Base-by-base conservation (phyloP, 2,329 filamentous ascomycete genomes). In the Xylogone sp. region DNA sequence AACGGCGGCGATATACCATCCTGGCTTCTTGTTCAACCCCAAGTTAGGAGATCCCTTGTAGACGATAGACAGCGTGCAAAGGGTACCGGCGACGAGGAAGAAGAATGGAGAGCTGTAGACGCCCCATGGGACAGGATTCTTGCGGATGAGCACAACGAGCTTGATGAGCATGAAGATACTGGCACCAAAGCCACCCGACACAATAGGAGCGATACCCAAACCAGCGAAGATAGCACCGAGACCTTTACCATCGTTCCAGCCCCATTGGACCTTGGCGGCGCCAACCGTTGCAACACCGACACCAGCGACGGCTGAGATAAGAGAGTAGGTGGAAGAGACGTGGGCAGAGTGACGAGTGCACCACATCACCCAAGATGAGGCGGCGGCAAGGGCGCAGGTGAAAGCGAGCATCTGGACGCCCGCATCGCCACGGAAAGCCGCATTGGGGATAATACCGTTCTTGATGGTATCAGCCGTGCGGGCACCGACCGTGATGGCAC, bases 11-110 rank as follows among this genome's bases (percentile, higher is more conserved):
- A 90, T 81, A 63, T 81, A 90, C 78, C 79, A 84, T 8, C 69
- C 68, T 1, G 87, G 84, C 75, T 85, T 87, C 70, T 85, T 81
- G 72, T 72, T 75, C 22, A 89, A 73, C 20, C 78, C 77, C 24
- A 88, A 77, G 53, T 75, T 83, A 21, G 87, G 86, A 9, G 87
- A 89, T 27, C 87, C 87, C 77, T 91, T 90, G 79, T 89, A 90
- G 59, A 91, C 87, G 61, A 92, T 83, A 43, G 85, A 89, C 4
- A 92, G 76, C 0, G 87, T 87, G 71, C 86, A 89, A 62, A 91
- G 71, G 53, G 85, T 88, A 50, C 77, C 85, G 51, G 87, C 86
- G 53, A 91, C 80, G 51, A 90, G 81, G 77, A 91, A 91, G 73
- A 85, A 91, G 71, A 87, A 82, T 9, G 87, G 88, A 1, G 86